Evolutionary conservation across 768 basidiomycete genomes (phyloP).

Genomic region (Amanita rubescens): DNA sequence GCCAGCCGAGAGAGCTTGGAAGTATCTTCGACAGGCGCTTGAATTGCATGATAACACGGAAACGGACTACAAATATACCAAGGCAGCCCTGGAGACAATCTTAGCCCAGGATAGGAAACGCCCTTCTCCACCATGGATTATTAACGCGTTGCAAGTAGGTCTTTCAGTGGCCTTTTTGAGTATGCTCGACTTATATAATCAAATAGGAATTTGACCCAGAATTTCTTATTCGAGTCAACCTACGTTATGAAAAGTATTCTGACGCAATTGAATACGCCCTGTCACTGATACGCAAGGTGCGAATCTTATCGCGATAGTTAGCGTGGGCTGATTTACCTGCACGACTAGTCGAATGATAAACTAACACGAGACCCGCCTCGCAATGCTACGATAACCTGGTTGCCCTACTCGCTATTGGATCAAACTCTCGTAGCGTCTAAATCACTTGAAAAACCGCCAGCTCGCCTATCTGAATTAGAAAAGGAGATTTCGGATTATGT

Average conservation of each 20-base stretch:
- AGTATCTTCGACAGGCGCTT: conserved; percentile 76
- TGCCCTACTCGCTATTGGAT: conserved; percentile 81
- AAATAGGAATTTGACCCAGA: conserved; percentile 68
- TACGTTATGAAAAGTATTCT: conserved; percentile 74
- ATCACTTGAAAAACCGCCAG: conserved; percentile 40
- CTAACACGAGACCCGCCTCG: conserved; percentile 45
- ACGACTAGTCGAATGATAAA: conserved; percentile 41
- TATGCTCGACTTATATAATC: not conserved
- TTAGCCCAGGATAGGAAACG: conserved; percentile 54
- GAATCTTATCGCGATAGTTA: conserved; percentile 8
- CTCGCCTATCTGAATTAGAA: conserved; percentile 45
- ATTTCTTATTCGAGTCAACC: conserved; percentile 69
- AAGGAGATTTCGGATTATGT: conserved; percentile 55
- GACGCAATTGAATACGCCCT: conserved; percentile 71
- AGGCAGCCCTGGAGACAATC: conserved; percentile 70
- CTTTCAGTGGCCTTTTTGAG: not conserved
- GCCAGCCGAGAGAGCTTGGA: conserved; percentile 75
- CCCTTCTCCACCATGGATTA: conserved; percentile 78
- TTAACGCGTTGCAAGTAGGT: conserved; percentile 63
- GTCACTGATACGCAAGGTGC: conserved; percentile 66
- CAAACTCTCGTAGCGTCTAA: conserved; percentile 66
- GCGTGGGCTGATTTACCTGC: conserved; percentile 10
- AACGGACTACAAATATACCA: conserved; percentile 71
- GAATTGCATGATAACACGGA: conserved; percentile 67
- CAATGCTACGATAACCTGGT: conserved; percentile 60